These are phyloP conservation scores for Daldinia childiae DNA, from an alignment of 495 filamentous ascomycete species.

Conservation along the genomic window DNA sequence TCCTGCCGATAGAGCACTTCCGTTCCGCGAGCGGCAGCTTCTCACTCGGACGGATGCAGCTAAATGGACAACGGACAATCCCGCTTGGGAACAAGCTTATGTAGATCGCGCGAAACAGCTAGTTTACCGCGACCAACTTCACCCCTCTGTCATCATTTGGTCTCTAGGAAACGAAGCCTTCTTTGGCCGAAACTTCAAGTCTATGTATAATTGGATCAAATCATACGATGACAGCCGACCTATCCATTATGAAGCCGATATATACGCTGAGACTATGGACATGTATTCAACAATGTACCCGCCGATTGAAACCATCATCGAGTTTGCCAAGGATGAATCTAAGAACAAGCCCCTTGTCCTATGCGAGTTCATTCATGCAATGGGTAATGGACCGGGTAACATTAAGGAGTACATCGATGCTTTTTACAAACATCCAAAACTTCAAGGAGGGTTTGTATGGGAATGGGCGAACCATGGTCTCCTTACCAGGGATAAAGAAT, in stretches of 20 bases:
- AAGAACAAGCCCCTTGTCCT: slow-evolving; percentile 67
- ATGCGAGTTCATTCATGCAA: slow-evolving; percentile 75
- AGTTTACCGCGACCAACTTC: slow-evolving; percentile 72
- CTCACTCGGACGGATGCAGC: slow-evolving; percentile 61
- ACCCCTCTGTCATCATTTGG: slow-evolving; percentile 75
- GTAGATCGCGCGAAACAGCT: slow-evolving; percentile 71
- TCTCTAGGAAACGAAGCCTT: slow-evolving; percentile 75
- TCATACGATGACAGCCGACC: slow-evolving; percentile 63
- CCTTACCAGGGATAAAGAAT: slow-evolving; percentile 57
- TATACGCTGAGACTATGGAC: slow-evolving; percentile 66
- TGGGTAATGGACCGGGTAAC: slow-evolving; percentile 77
- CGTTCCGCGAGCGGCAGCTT: slow-evolving; percentile 58
- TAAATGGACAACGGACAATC: slow-evolving; percentile 69
- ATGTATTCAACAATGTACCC: slow-evolving; percentile 76
- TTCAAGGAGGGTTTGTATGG: slow-evolving; percentile 78
- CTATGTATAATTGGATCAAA: slow-evolving; percentile 72
- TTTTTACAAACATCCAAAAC: slow-evolving; percentile 63
- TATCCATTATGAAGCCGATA: slow-evolving; percentile 74
- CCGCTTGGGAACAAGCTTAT: slow-evolving; percentile 70
- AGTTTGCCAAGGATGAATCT: slow-evolving; percentile 55
- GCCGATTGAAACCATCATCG: slow-evolving; percentile 58
- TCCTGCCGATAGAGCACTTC: slow-evolving; percentile 38
- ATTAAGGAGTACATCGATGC: slow-evolving; percentile 71
- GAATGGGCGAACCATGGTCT: slow-evolving; percentile 80
- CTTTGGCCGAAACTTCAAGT: slow-evolving; percentile 69